Base-by-base conservation (phyloP, 306 rosid genomes). In the Castanospermum australe region DNA sequence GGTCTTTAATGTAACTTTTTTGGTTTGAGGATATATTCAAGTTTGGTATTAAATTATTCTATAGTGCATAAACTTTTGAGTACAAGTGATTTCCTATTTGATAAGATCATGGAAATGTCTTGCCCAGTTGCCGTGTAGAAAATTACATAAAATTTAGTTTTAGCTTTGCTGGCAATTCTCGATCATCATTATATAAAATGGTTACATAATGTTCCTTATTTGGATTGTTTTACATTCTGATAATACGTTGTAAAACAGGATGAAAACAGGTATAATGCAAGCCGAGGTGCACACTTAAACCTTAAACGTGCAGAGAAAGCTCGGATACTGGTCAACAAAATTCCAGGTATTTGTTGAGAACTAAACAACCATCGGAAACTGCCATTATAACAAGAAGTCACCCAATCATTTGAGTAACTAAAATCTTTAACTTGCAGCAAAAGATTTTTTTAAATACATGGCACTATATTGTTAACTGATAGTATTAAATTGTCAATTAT, bases 231-330 rank as follows among this genome's bases (percentile, higher is more conserved):
- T 35, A 60, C 41, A 47, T 28, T 44, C 59, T 48, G 54, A 62
- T 68, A 15, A 17, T 79, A 18, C 57, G 15, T 48, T 84, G 69
- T 69, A 22, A 83, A 81, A 80, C 90, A 94, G 98, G 98, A 92
- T 81, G 94, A 94, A n/a, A 94, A 94, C 86, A 94, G 97, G 90
- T 94, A 94, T 18, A 94, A 87, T 86, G 92, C 97, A 56, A 94
- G 97, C 75, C 88, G 98, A 85, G 98, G 98, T 69, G 98, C 98
- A n/a, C 98, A 94, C 85, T 73, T 94, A 71, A 94, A 90, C 88
- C 96, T 94, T 73, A 94, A 94, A 80, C 98, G 98, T 60, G 98
- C 98, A 18, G 98, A 94, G 85, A 94, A 88, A 81, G 97, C 98
- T 67, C 84, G 98, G 52, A 84, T 94, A 84, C 79, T 94, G 81